A percentile compares a stretch with the other conserved stretches of the same genome.
Conservation (phyloP, 2,329 filamentous ascomycete species). For the Nigrograna mackinnonii region DNA sequence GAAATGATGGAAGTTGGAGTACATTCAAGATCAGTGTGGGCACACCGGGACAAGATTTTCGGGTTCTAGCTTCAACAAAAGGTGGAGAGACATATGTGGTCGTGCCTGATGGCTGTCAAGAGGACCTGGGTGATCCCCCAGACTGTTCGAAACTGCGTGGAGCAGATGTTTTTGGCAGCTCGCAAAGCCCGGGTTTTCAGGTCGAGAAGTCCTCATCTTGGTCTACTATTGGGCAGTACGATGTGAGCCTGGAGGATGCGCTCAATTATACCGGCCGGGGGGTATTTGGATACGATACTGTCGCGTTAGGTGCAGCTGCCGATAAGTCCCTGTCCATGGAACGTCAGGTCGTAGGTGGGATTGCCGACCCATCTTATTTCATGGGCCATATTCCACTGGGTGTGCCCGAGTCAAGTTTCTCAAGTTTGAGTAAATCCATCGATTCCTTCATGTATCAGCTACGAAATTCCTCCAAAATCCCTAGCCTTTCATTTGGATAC, state of each 20-base stretch:
- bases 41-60: conserved; percentile 42
- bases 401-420: conserved; percentile 31
- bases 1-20: conserved; percentile 47
- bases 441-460: conserved; percentile 31
- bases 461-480: conserved; percentile 31
- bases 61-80: conserved; percentile 39
- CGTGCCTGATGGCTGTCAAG: conserved; percentile 38
- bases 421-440: conserved; percentile 25
- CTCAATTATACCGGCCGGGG: conserved; percentile 29
- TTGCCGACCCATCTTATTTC: conserved; percentile 32
- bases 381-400: conserved; percentile 35
- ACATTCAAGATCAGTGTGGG: conserved; percentile 46
- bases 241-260: conserved; percentile 29
- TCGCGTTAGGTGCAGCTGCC: conserved; percentile 28
- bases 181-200: conserved; percentile 35
- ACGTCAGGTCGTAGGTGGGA: conserved; percentile 30
- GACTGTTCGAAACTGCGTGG: conserved; percentile 35
- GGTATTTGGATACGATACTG: conserved; percentile 36
- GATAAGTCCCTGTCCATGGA: conserved; percentile 21
- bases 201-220: conserved; percentile 31
- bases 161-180: conserved; percentile 29
- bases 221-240: conserved; percentile 37
- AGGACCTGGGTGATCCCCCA: conserved; percentile 26
- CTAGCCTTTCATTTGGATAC: conserved; percentile 39
- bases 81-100: conserved; percentile 33